Percentiles rank a stretch among this genome's conserved stretches.
Evolutionary conservation across 1,139 yeast species (phyloP).

Genomic region (Magnusiomyces starmeri): DNA sequence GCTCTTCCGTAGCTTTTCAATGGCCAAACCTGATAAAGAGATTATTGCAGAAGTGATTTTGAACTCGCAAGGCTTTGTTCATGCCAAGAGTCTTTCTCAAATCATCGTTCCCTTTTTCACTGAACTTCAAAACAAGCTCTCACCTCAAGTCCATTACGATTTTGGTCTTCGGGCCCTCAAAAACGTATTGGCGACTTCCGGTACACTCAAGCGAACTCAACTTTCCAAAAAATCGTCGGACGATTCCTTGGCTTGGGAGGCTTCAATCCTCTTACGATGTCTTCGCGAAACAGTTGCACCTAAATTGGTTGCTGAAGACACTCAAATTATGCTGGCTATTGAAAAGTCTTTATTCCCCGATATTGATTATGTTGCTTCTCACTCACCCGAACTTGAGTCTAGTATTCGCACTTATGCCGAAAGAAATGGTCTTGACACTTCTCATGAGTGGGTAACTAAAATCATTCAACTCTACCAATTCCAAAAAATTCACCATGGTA

Average conservation of each 20-base stretch:
- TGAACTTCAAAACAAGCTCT: constrained; percentile 36
- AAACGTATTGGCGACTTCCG: constrained; percentile 54
- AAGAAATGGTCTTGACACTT: constrained; percentile 25
- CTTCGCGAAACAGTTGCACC: constrained; percentile 58
- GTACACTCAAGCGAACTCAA: constrained; percentile 38
- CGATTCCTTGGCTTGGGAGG: constrained; percentile 36
- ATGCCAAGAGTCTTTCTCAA: constrained; percentile 43
- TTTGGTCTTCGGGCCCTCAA: constrained; percentile 84
- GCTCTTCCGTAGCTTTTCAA: constrained; percentile 67
- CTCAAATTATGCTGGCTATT: constrained; percentile 34
- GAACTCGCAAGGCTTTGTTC: constrained; percentile 60
- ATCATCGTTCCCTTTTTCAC: constrained; percentile 52
- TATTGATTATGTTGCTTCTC: constrained; percentile 21
- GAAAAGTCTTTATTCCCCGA: constrained; percentile 30
- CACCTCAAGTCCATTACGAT: constrained; percentile 71
- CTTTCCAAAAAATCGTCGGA: constrained; percentile 5
- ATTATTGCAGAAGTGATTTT: constrained; percentile 67
- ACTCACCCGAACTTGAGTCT: constrained; percentile 19
- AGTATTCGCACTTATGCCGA: constrained; percentile 25
- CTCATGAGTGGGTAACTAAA: constrained; percentile 47
- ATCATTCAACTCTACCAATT: constrained; percentile 57
- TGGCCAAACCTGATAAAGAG: constrained; percentile 65
- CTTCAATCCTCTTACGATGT: constrained; percentile 44
- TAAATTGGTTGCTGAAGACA: constrained; percentile 51
- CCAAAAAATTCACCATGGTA: constrained; percentile 65